A percentile compares a stretch with the other conserved stretches of the same genome.
These are phyloP conservation scores for Neltuma alba DNA, from an alignment of 306 rosid genomes.

Conservation along the genomic window DNA sequence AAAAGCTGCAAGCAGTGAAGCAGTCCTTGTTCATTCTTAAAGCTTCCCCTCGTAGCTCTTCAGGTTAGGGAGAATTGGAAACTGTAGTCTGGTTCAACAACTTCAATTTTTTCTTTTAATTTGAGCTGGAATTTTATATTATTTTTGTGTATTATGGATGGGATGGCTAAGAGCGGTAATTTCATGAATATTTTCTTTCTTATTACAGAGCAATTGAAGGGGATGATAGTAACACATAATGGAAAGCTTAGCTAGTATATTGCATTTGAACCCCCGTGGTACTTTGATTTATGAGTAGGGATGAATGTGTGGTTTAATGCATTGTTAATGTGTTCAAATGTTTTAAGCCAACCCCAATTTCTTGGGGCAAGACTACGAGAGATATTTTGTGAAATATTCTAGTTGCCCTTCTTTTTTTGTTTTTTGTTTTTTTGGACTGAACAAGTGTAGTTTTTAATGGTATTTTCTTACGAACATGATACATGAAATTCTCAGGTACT, in stretches of 20 bases:
- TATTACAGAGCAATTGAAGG: conserved; percentile 40
- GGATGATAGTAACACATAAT: conserved; percentile 37
- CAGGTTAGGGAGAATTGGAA: conserved; percentile 45
- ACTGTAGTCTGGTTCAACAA: conserved; percentile 39
- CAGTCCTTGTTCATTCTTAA: conserved; percentile 34
- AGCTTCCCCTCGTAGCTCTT: conserved; percentile 32
- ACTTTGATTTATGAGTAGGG: neutral
- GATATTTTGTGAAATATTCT: neutral
- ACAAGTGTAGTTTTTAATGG: neutral
- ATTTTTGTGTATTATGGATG: conserved; percentile 41
- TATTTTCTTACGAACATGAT: neutral
- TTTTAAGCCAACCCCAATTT: neutral
- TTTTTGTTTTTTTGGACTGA: neutral
- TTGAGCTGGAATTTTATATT: conserved; percentile 34
- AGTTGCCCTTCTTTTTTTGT: neutral
- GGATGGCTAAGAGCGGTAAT: conserved; percentile 44
- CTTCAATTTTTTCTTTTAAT: conserved; percentile 40
- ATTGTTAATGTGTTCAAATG: neutral
- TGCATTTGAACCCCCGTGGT: neutral
- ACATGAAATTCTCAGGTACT: neutral
- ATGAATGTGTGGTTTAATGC: neutral
- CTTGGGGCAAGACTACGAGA: neutral
- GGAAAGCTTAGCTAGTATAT: conserved; percentile 30
- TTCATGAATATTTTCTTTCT: conserved; percentile 33
- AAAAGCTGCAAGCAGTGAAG: conserved; percentile 48